Base-by-base conservation (phyloP, 129 eudicot species). In the Flaveria robusta region DNA sequence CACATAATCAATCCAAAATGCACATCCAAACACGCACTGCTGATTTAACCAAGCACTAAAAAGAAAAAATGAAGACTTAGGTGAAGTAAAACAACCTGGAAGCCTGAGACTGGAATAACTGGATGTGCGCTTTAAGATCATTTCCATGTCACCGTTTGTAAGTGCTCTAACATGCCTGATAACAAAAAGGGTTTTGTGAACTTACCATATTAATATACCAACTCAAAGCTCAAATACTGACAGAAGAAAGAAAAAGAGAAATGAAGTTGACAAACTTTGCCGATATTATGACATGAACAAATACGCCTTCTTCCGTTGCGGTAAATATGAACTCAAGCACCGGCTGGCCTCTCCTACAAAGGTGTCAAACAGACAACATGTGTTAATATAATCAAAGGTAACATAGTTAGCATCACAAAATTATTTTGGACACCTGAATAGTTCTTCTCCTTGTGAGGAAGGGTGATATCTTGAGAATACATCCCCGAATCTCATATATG, bases 401-500 rank as follows among this genome's bases (percentile, higher is more conserved):
- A 56, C 66, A 74, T 50, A 37, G 26, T 47, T 24, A 56, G 39
- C 54, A 56, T 18, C 60, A 15, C 45, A 12, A 26, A 70, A 27
- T 14, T 69, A 29, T 14, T 47, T 42, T 23, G 68, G 77, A 66
- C 19, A 94, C 99, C 99, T 91, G 90, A 87, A 94, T 10, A 89
- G 81, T 75, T 91, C 94, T 80, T 92, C 99, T 83, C 89, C 85
- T 73, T 86, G 97, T 43, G 96, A 88, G 83, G 80, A 87, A 68
- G 97, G 90, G 66, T 83, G 87, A 71, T 89, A 91, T 77, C 85
- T 94, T 58, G 96, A 84, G 75, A 94, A 94, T 34, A 83, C 99
- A 83, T 94, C 96, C 50, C 99, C 99, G 27, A 88, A 94, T 83
- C 99, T 86, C 83, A 94, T 79, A 84, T 87, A 94, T 31, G 97